Conservation (phyloP, 148 eudicot genomes). For the Talinum fruticosum region DNA sequence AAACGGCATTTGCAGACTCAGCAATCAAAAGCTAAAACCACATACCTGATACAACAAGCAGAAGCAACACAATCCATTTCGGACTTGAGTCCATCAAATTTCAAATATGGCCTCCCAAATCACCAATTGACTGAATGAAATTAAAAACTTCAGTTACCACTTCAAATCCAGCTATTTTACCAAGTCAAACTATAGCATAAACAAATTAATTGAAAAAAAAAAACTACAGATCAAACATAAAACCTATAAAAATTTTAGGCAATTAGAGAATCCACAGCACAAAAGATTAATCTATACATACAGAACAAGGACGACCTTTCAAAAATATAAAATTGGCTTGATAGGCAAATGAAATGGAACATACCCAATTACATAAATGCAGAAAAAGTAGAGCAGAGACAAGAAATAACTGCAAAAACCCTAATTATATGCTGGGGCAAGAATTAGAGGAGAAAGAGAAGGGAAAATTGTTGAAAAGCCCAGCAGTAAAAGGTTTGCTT, state of each 20-base stretch:
- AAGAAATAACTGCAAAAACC: background rate
- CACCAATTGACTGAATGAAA: background rate
- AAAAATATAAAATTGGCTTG: background rate
- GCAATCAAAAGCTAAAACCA: background rate
- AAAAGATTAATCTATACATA: background rate
- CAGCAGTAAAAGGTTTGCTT: too few relatives aligned
- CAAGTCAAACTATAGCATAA: background rate
- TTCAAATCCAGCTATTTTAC: background rate
- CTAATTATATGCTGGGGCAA: background rate
- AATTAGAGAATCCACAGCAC: background rate
- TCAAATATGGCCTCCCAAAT: background rate
- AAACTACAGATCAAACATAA: background rate
- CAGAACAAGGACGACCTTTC: background rate
- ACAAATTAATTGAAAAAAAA: background rate
- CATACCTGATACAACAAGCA: constrained; percentile 24
- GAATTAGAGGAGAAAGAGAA: background rate
- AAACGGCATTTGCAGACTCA: background rate
- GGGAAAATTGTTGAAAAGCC: background rate
- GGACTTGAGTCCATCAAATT: constrained; percentile 20
- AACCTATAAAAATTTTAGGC: background rate
- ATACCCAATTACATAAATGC: background rate
- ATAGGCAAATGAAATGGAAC: background rate
- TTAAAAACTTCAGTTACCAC: background rate
- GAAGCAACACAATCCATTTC: constrained; percentile 7
- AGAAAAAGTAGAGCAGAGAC: background rate